Percentiles rank a stretch among this genome's conserved stretches.
Conservation (phyloP, 2,329 filamentous ascomycete species). For the Phoma herbarum region DNA sequence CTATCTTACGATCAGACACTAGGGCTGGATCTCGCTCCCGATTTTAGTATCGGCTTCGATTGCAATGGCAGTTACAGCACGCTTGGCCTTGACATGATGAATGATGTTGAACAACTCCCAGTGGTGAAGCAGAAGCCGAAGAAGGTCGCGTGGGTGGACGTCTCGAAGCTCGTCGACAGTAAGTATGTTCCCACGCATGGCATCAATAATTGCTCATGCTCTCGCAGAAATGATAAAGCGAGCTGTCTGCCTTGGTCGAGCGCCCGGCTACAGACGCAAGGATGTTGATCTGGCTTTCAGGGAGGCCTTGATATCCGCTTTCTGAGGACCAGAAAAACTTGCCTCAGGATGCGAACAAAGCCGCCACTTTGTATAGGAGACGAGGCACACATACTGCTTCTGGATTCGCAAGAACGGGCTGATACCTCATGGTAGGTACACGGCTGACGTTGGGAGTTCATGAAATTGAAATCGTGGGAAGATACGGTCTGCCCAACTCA, state of each 20-base stretch:
- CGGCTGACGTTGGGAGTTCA: slow-evolving; percentile 1
- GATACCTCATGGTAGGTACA: neutral
- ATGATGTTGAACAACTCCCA: slow-evolving; percentile 24
- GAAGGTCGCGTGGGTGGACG: slow-evolving; percentile 55
- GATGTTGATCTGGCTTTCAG: slow-evolving; percentile 55
- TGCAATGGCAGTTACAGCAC: slow-evolving; percentile 22
- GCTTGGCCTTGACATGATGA: slow-evolving; percentile 29
- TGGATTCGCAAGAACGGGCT: neutral
- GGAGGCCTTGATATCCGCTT: slow-evolving; percentile 43
- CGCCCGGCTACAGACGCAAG: slow-evolving; percentile 55
- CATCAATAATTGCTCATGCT: slow-evolving; percentile 32
- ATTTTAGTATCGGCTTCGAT: slow-evolving; percentile 33
- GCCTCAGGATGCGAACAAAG: neutral
- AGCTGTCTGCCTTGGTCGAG: slow-evolving; percentile 55
- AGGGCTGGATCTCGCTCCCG: slow-evolving; percentile 46
- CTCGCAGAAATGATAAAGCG: slow-evolving; percentile 47
- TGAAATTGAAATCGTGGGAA: neutral
- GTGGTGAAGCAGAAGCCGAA: slow-evolving; percentile 40
- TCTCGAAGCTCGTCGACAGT: slow-evolving; percentile 56
- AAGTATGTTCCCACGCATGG: slow-evolving; percentile 29
- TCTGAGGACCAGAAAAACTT: slow-evolving; percentile 10
- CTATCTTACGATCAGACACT: slow-evolving; percentile 43
- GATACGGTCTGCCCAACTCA: neutral
- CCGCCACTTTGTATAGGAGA: neutral
- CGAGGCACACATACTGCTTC: neutral